Evolutionary conservation across 768 basidiomycete species (phyloP), one percentile per base, ranked within the genome.

Genomic region (Psilocybe cyanescens): DNA sequence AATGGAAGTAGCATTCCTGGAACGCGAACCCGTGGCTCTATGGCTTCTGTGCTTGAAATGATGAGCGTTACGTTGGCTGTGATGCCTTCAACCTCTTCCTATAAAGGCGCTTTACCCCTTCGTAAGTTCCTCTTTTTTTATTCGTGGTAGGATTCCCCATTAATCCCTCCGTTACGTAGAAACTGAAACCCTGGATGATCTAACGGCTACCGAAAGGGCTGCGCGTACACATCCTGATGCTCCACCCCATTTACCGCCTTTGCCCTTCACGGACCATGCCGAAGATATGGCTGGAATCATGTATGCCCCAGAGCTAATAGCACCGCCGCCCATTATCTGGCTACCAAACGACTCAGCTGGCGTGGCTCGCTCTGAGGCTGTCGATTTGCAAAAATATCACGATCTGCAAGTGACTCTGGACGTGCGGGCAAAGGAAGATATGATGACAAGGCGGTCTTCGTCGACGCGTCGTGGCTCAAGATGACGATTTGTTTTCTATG

Each of bases 21-120:
- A n/a, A 70, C 74, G 47, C 77, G 83, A 28, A 71, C 80, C 45
- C 83, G 91, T 59, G 87, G 89, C 5, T 92, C 91, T 3, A 89
- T 92, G 78, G 90, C 91, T 4, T 89, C 88, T 41, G 89, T 94
- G 52, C 77, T 94, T 60, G 91, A 93, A 70, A 91, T 94, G 89
- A 92, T 94, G 88, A 87, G 88, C 61, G 66, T 86, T 58, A 92
- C 90, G 16, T 78, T 92, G 45, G 90, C 91, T 4, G 89, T 92
- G 6, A 83, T 84, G 78, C 91, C 91, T 3, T 83, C 86, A 3
- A 76, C 81, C 8, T 80, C 82, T 19, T 80, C 80, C 45, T 72
- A 77, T 52, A 79, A 83, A 55, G 88, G 89, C 4, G 80, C 88
- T 55, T 78, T 91, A 35, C 88, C 92, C 35, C 78, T 92, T 56